Evolutionary conservation across 1,284 basidiomycete genomes (phyloP), one percentile per base, ranked within the genome.

Genomic region (Leccinum colubrinum): DNA sequence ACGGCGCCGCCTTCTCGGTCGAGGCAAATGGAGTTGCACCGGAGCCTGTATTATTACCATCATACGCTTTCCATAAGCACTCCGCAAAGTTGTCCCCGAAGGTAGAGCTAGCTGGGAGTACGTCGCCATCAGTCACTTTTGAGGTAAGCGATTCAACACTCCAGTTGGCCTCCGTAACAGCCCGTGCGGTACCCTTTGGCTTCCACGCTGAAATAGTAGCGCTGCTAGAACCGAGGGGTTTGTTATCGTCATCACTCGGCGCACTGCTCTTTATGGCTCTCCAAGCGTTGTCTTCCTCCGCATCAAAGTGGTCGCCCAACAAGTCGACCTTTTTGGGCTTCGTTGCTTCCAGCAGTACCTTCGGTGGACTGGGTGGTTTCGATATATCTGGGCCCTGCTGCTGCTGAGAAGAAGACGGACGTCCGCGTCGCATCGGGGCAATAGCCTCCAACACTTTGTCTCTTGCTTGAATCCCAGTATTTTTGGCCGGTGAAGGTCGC

Each of bases 361-460:
- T 81, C 62, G 74, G 73, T 2, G 80, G 77, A 67, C 79, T 82
- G 1, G 76, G 61, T 3, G 77, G 75, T 65, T 77, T 81, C 54
- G 72, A 75, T 20, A 61, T 61, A 2, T 74, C 68, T 62, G 77
- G 67, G 20, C 35, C 70, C n/a, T 68, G 61, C 55, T 78, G 77
- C 54, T 76, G 77, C 55, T 76, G 77, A 12, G 73, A 66, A 46
- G 70, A 60, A 55, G 75, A 71, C 12, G 90, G 89, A 37, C 90
- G 79, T 14, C 90, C 91, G 48, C 90, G 81, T 54, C 91, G 84
- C 86, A 91, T 87, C 0, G 90, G 89, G 39, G 86, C 86, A 63
- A 91, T 88, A 12, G 88, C 88, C 67, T 91, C 90, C 22, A 90
- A 77, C 4, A 90, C 87, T 68, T 84, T 88, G 61, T 91, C 89